Evolutionary conservation across 495 filamentous ascomycete species (phyloP).

Genomic region (Annulohypoxylon moriforme): DNA sequence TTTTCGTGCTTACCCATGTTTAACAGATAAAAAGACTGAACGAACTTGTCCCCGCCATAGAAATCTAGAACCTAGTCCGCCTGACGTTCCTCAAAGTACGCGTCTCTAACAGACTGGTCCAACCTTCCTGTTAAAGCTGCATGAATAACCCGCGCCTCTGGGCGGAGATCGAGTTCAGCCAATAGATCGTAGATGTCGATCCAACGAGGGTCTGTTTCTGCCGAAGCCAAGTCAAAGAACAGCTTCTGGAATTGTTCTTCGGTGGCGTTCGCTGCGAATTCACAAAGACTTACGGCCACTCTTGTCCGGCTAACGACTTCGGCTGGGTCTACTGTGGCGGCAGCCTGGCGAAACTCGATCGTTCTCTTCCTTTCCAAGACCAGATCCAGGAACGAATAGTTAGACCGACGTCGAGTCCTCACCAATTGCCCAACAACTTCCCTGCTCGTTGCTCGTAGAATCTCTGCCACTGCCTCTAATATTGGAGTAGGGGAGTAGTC

Average conservation of each 20-base stretch:
- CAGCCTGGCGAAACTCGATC: conserved; percentile 41
- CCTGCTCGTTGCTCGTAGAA: background rate
- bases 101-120: background rate
- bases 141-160: conserved; percentile 34
- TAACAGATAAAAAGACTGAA: background rate
- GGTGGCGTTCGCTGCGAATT: conserved; percentile 9
- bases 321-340: conserved; percentile 18
- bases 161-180: conserved; percentile 2
- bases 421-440: too few relatives aligned
- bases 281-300: conserved; percentile 22
- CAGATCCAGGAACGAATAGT: background rate
- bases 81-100: conserved; percentile 1
- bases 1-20: too few relatives aligned
- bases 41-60: background rate
- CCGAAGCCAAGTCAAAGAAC: conserved; percentile 1
- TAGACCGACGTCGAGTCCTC: background rate
- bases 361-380: background rate
- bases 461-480: background rate
- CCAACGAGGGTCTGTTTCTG: conserved; percentile 16
- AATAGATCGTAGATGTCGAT: conserved; percentile 43
- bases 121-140: background rate
- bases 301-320: conserved; percentile 31
- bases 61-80: background rate
- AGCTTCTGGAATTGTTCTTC: background rate
- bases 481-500: background rate